Conservation (phyloP, 352 stramenopile species). For the Globisporangium cederbergense region DNA sequence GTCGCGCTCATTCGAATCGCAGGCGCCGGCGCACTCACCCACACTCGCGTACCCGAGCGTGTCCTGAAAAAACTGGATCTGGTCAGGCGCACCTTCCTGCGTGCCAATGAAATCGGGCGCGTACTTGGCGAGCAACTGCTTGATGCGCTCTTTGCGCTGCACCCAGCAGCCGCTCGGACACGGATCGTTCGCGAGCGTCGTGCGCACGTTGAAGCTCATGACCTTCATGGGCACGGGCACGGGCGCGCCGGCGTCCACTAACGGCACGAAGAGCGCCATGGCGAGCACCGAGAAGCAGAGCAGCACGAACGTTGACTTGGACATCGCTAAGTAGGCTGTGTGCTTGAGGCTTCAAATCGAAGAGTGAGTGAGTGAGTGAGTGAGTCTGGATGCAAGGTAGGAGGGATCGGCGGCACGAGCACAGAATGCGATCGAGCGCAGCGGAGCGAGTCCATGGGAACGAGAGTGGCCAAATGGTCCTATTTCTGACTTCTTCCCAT, state of each 20-base stretch:
- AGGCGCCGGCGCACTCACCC: slow-evolving; percentile 59
- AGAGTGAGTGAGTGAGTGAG: background rate
- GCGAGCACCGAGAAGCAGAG: background rate
- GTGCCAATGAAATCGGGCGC: slow-evolving; percentile 62
- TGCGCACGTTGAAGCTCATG: slow-evolving; percentile 77
- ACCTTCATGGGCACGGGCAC: slow-evolving; percentile 30
- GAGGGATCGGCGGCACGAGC: too few species aligned
- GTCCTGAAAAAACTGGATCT: slow-evolving; percentile 48
- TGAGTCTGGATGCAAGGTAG: too few species aligned
- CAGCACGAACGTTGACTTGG: background rate
- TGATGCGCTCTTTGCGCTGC: slow-evolving; percentile 37
- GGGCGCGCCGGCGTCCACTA: background rate
- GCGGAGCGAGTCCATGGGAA: background rate
- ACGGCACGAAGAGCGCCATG: background rate
- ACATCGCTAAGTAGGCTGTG: background rate
- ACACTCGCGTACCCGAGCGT: slow-evolving; percentile 38
- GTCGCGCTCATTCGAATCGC: slow-evolving; percentile 56
- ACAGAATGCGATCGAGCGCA: too few species aligned
- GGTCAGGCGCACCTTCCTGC: slow-evolving; percentile 54
- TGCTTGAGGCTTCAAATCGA: slow-evolving; percentile 1
- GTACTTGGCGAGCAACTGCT: slow-evolving; percentile 41
- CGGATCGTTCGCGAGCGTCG: slow-evolving; percentile 53
- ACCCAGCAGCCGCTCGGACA: slow-evolving; percentile 67
- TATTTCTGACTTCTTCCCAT: background rate
- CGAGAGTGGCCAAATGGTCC: background rate